These are phyloP conservation scores for Chytriomyces confervae DNA, from an alignment of 192 early-diverging fungal genomes.

Conservation along the genomic window DNA sequence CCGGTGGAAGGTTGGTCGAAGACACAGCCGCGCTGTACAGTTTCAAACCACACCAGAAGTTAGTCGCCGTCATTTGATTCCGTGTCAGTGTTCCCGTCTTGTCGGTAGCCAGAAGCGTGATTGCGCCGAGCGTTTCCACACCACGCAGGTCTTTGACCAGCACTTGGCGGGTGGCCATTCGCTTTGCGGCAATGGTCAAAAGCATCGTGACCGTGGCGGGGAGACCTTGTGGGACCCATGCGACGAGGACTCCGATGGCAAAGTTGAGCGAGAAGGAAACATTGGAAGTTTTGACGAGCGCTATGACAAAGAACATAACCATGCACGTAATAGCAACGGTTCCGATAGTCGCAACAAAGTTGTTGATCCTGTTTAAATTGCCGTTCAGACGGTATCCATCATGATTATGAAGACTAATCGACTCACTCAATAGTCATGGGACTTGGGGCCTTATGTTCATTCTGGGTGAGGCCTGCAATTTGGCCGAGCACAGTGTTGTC, in stretches of 20 bases:
- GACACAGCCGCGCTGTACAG: conserved; percentile 56
- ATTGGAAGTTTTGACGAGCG: conserved; percentile 61
- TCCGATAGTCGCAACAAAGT: conserved; percentile 82
- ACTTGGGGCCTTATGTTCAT: conserved; percentile 31
- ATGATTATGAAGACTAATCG: not conserved
- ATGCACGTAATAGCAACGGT: conserved; percentile 76
- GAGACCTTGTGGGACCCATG: conserved; percentile 94
- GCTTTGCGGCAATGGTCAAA: conserved; percentile 92
- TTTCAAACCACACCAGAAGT: conserved; percentile 81
- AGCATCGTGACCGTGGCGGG: conserved; percentile 94
- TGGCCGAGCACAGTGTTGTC: conserved; percentile 95
- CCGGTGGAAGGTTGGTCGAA: conserved; percentile 26
- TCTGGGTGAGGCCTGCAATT: conserved; percentile 67
- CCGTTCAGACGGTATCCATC: not conserved
- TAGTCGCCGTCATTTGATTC: conserved; percentile 96
- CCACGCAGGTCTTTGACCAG: conserved; percentile 95
- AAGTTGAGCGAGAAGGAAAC: conserved; percentile 68
- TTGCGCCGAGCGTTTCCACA: conserved; percentile 96
- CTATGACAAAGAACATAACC: conserved; percentile 83
- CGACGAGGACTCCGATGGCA: conserved; percentile 82
- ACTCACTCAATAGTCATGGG: conserved; percentile 40
- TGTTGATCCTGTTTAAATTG: conserved; percentile 22
- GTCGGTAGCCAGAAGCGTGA: conserved; percentile 95
- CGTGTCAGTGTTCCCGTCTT: conserved; percentile 97
- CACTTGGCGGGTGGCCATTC: conserved; percentile 87